A percentile compares a stretch with the other conserved stretches of the same genome.
These are phyloP conservation scores for Hemerocallis citrina DNA, from an alignment of 106 monocot genomes.

Conservation along the genomic window DNA sequence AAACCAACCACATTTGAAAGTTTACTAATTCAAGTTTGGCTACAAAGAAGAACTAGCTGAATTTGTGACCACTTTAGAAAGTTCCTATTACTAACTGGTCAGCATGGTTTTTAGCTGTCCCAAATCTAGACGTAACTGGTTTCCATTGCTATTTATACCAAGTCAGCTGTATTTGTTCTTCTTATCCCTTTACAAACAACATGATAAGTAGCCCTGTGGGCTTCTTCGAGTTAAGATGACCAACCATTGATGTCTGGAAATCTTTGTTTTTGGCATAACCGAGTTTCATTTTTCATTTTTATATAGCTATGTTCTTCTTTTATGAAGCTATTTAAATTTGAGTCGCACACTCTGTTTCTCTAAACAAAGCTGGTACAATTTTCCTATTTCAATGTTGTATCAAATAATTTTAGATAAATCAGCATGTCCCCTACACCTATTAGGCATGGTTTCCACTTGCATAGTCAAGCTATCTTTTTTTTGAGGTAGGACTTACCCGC, in stretches of 20 bases:
- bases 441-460: too few relatives aligned
- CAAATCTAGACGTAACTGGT: constrained; percentile 1
- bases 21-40: not conserved
- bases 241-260: not conserved
- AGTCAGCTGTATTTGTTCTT: constrained; percentile 6
- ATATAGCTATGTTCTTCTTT: not conserved
- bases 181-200: not conserved
- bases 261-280: not conserved
- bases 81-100: not conserved
- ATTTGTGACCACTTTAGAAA: not conserved
- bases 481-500: too few relatives aligned
- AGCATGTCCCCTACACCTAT: too few relatives aligned
- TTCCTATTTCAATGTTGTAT: too few relatives aligned
- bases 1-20: not conserved
- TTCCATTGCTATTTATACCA: not conserved
- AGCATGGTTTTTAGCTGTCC: not conserved
- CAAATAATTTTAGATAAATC: too few relatives aligned
- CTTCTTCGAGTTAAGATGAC: not conserved
- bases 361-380: too few relatives aligned
- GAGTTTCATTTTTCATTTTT: not conserved
- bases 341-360: too few relatives aligned
- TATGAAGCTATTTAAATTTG: too few relatives aligned
- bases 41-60: not conserved
- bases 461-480: too few relatives aligned
- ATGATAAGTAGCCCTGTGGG: not conserved